phyloP scores from a whole-genome alignment of 208 protist genomes.

The Trichomonas vaginalis region DNA sequence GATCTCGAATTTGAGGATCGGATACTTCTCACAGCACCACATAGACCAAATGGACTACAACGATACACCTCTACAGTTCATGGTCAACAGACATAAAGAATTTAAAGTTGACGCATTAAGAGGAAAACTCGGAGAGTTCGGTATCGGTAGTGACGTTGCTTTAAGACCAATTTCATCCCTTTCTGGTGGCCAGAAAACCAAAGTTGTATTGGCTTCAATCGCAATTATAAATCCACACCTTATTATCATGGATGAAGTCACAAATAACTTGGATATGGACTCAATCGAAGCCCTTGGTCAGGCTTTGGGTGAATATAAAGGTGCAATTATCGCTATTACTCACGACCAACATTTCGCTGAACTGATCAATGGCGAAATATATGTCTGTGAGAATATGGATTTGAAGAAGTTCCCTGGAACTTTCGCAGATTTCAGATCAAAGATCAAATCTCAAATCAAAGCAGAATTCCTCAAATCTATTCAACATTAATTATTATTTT shows the following conservation, averaged over 20 bases:
- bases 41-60: conserved; percentile 28
- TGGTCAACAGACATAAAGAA: neutral
- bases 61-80: conserved; percentile 26
- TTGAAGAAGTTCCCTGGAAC: neutral
- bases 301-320: conserved; percentile 2
- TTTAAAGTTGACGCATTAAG: neutral
- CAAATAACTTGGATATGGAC: conserved; percentile 31
- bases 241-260: conserved; percentile 29
- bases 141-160: conserved; percentile 16
- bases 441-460: neutral
- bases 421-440: neutral
- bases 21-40: conserved; percentile 35
- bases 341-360: conserved; percentile 17
- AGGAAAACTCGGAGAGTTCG: conserved; percentile 16
- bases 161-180: conserved; percentile 24
- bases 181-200: conserved; percentile 32
- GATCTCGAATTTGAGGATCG: conserved; percentile 22
- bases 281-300: conserved; percentile 25
- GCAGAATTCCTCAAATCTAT: neutral
- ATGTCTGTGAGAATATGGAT: neutral
- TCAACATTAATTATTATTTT: neutral
- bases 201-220: conserved; percentile 20
- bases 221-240: conserved; percentile 23
- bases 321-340: conserved; percentile 9
- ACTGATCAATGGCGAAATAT: neutral